A percentile compares a stretch with the other conserved stretches of the same genome.
These are phyloP conservation scores for Terana coerulea DNA, from an alignment of 768 basidiomycete species.

Conservation along the genomic window DNA sequence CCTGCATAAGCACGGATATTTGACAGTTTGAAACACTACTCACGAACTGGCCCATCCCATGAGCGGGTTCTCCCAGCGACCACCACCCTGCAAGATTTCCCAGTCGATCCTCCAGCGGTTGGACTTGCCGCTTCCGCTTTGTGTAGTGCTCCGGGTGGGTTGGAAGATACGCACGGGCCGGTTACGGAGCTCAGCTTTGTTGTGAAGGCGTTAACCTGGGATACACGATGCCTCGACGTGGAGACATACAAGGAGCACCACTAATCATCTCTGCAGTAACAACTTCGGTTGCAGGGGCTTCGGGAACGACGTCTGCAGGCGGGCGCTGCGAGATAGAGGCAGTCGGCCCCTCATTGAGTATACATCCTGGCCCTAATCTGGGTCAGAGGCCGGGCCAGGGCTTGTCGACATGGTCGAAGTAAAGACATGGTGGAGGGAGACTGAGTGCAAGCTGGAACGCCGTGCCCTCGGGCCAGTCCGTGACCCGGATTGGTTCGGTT, in stretches of 20 bases:
- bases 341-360: slow-evolving; percentile 22
- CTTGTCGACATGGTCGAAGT: slow-evolving; percentile 38
- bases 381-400: slow-evolving; percentile 19
- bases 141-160: slow-evolving; percentile 92
- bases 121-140: slow-evolving; percentile 83
- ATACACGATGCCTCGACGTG: too few relatives aligned
- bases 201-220: too few relatives aligned
- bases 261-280: slow-evolving; percentile 80
- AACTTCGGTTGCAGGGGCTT: slow-evolving; percentile 46
- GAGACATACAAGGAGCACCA: slow-evolving; percentile 69
- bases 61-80: slow-evolving; percentile 96
- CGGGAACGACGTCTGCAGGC: slow-evolving; percentile 40
- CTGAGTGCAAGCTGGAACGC: neutral
- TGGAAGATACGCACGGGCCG: slow-evolving; percentile 90
- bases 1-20: neutral
- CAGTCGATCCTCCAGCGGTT: slow-evolving; percentile 94
- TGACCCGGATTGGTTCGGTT: neutral
- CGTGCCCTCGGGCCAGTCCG: slow-evolving; percentile 4
- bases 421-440: slow-evolving; percentile 46
- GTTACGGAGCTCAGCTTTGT: slow-evolving; percentile 74
- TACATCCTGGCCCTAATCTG: slow-evolving; percentile 15
- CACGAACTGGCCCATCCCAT: slow-evolving; percentile 98
- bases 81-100: slow-evolving; percentile 84
- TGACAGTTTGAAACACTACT: slow-evolving; percentile 33
- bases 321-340: slow-evolving; percentile 25